These are phyloP conservation scores for Knufia fluminis DNA, from an alignment of 2,329 filamentous ascomycete species.

Conservation along the genomic window DNA sequence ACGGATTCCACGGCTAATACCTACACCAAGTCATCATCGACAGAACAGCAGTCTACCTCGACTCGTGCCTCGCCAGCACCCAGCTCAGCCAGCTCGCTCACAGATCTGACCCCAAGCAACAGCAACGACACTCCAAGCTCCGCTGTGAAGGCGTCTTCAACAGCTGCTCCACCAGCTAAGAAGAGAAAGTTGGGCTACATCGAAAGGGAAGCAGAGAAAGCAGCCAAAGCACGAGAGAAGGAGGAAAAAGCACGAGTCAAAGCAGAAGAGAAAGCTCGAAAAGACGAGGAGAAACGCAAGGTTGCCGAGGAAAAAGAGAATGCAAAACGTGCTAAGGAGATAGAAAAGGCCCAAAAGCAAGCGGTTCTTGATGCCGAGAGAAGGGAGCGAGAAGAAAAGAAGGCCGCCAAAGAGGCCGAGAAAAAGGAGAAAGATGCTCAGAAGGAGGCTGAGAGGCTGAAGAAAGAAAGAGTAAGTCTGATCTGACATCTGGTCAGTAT, in stretches of 20 bases:
- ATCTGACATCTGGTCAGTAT: slow-evolving; percentile 22
- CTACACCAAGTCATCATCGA: background rate
- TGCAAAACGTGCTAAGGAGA: slow-evolving; percentile 15
- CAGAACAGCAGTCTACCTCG: slow-evolving; percentile 4
- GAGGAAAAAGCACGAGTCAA: slow-evolving; percentile 27
- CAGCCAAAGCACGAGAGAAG: slow-evolving; percentile 27
- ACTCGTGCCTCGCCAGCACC: slow-evolving; percentile 11
- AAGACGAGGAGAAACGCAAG: slow-evolving; percentile 37
- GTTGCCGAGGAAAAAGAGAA: slow-evolving; percentile 35
- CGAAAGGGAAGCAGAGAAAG: slow-evolving; percentile 21
- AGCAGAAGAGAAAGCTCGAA: slow-evolving; percentile 21
- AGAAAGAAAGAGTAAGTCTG: slow-evolving; percentile 37
- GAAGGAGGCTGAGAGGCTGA: slow-evolving; percentile 31
- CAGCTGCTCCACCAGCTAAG: slow-evolving; percentile 16
- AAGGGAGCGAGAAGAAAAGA: slow-evolving; percentile 28
- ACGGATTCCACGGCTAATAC: background rate
- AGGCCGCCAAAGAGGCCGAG: slow-evolving; percentile 37
- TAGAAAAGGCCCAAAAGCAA: slow-evolving; percentile 25
- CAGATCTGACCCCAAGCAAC: slow-evolving; percentile 15
- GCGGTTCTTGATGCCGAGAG: slow-evolving; percentile 34
- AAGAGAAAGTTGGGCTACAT: slow-evolving; percentile 24
- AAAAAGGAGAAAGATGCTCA: slow-evolving; percentile 40
- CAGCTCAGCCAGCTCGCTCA: slow-evolving; percentile 13
- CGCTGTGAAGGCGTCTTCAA: slow-evolving; percentile 10
- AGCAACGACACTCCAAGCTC: slow-evolving; percentile 10